Base-by-base conservation (phyloP, 352 stramenopile species). In the Globisporangium sylvaticum region DNA sequence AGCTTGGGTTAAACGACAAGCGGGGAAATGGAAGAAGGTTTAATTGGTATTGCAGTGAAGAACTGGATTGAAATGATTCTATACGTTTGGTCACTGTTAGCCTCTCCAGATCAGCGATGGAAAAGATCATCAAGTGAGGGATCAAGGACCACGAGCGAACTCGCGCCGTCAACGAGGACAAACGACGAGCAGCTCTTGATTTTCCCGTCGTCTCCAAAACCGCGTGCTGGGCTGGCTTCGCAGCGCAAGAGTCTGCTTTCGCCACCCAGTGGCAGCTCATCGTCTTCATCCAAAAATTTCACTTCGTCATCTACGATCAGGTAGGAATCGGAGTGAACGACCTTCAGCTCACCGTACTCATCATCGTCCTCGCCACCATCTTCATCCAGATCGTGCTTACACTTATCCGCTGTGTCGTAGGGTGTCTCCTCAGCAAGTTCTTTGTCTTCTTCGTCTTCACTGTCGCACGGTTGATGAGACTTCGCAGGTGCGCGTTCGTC, bases 151-250 rank as follows among this genome's bases (percentile, higher is more conserved):
- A 85, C 31, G 8, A 85, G 60, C 3, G 67, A 67, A 27, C 77
- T 84, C 20, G 62, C 34, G 1, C 68, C 71, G 48, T 77, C 64
- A 9, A 84, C 65, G 31, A 84, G 65, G 2, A 58, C 25, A 31
- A 73, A 64, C 3, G 79, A 84, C 8, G 75, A 77, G 39, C 68
- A 76, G 10, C 62, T 62, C 8, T 65, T 58, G 24, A 83, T 63
- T 1, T 77, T 64, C 24, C 34, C 46, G 27, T 24, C 4, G 4
- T 56, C 55, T 46, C 34, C 57, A 27, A n/a, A n/a, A n/a, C 10
- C 29, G 4, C 14, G 14, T 8, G 8, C 48, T 18, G 15, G 14
- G 25, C 25, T 67, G 7, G 15, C 12, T 15, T 62, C 50, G 58
- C 58, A 53, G 22, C 32, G 25, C 31, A 80, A 27, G 4, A 80